Evolutionary conservation across 2,329 filamentous ascomycete genomes (phyloP).

Genomic region (Leptographium flavum): DNA sequence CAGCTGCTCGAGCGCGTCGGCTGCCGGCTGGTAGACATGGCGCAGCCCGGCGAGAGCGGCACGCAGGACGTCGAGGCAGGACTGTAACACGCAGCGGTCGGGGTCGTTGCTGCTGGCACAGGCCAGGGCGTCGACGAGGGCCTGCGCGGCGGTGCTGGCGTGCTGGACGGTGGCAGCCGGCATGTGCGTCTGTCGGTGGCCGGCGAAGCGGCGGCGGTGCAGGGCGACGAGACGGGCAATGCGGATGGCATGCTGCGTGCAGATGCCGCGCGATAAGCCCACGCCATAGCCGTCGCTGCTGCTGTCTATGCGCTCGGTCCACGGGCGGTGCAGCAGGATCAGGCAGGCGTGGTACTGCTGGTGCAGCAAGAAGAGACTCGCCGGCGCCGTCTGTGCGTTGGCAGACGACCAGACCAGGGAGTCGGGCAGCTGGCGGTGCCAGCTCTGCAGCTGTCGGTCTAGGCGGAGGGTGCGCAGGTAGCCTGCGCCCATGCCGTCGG

Average conservation of each 20-base stretch:
- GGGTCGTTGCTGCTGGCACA: conserved; percentile 18
- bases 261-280: conserved; percentile 34
- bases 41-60: conserved; percentile 37
- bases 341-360: conserved; percentile 40
- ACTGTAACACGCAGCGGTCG: conserved; percentile 24
- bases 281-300: conserved; percentile 14
- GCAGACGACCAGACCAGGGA: conserved; percentile 31
- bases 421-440: conserved; percentile 37
- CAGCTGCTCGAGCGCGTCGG: conserved; percentile 34
- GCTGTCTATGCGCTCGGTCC: conserved; percentile 26
- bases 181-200: conserved; percentile 27
- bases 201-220: conserved; percentile 36
- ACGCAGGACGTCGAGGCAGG: conserved; percentile 37
- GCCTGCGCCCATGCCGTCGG: conserved; percentile 26
- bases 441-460: conserved; percentile 38
- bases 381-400: conserved; percentile 33
- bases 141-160: conserved; percentile 37
- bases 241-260: conserved; percentile 38
- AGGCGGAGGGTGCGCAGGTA: conserved; percentile 35
- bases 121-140: conserved; percentile 34
- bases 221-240: conserved; percentile 40
- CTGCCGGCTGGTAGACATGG: conserved; percentile 35
- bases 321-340: conserved; percentile 37
- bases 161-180: conserved; percentile 37
- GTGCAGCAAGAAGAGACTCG: conserved; percentile 38